Percentiles rank a stretch among this genome's conserved stretches.
Conservation (phyloP, 257 asterid species). For the Plantago major region DNA sequence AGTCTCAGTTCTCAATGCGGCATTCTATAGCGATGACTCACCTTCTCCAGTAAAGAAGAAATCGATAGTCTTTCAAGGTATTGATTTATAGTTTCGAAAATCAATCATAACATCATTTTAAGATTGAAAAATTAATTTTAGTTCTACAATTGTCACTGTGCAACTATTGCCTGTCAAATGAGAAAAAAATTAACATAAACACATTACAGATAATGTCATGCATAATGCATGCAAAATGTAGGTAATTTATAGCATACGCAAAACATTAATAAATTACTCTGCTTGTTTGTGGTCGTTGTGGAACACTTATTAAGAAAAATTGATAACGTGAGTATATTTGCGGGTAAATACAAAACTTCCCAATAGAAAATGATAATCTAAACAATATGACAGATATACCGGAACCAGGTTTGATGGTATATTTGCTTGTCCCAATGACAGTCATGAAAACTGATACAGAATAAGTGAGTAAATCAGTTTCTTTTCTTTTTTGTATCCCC, state of each 20-base stretch:
- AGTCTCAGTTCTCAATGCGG: conserved; percentile 76
- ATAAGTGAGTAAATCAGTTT: too few species aligned
- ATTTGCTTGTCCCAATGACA: too few species aligned
- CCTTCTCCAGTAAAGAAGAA: conserved; percentile 85
- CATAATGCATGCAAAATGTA: conserved; percentile 10
- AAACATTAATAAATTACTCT: background rate
- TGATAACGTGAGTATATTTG: too few species aligned
- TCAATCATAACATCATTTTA: conserved; percentile 10
- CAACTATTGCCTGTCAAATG: conserved; percentile 7
- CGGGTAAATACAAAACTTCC: too few species aligned
- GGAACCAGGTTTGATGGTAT: too few species aligned
- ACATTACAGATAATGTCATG: conserved; percentile 10
- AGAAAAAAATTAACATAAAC: background rate
- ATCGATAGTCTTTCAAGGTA: conserved; percentile 77
- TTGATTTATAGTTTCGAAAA: conserved; percentile 20
- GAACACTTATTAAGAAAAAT: too few species aligned
- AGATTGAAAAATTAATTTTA: conserved; percentile 10
- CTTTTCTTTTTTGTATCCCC: too few species aligned
- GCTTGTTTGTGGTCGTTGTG: background rate
- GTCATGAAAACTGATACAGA: too few species aligned
- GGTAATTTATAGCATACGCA: conserved; percentile 7
- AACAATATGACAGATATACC: too few species aligned
- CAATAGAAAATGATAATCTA: too few species aligned
- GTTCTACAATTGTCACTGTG: conserved; percentile 10
- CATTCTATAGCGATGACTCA: conserved; percentile 72